Conservation (phyloP, 2,329 filamentous ascomycete species). For the Apiospora hydei region DNA sequence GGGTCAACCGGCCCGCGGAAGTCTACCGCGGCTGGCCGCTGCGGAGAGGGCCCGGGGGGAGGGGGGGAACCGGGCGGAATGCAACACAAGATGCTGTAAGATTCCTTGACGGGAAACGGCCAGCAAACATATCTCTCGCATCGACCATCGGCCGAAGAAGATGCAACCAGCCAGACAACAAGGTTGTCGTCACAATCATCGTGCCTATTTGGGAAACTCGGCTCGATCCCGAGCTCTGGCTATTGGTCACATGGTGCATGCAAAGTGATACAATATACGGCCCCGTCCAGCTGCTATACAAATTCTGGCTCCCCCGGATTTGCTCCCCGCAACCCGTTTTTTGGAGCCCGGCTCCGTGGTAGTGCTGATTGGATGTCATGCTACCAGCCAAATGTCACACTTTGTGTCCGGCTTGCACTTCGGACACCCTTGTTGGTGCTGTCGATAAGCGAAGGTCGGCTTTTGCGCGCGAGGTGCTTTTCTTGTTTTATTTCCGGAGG, state of each 20-base stretch:
- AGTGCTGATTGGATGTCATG: background rate
- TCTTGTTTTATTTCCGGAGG: background rate
- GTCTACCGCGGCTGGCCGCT: constrained; percentile 7
- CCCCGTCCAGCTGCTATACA: constrained; percentile 1
- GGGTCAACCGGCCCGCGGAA: constrained; percentile 2
- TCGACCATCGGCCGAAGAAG: background rate
- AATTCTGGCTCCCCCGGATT: background rate
- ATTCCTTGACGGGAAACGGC: background rate
- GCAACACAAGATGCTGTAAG: constrained; percentile 19
- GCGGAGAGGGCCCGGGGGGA: background rate
- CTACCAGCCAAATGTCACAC: background rate
- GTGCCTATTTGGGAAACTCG: constrained; percentile 3
- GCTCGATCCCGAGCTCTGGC: background rate
- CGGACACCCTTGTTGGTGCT: background rate
- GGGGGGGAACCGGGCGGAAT: background rate
- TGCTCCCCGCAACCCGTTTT: background rate
- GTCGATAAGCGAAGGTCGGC: background rate
- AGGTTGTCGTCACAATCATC: background rate
- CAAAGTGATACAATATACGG: background rate
- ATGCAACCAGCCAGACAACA: background rate
- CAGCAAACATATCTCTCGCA: background rate
- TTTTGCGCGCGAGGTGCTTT: background rate
- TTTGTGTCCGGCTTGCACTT: background rate
- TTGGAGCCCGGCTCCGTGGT: background rate
- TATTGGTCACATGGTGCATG: background rate